Percentiles rank a stretch among this genome's conserved stretches.
phyloP scores from a whole-genome alignment of 202 grass and related monocot genomes.

The Zizania palustris region DNA sequence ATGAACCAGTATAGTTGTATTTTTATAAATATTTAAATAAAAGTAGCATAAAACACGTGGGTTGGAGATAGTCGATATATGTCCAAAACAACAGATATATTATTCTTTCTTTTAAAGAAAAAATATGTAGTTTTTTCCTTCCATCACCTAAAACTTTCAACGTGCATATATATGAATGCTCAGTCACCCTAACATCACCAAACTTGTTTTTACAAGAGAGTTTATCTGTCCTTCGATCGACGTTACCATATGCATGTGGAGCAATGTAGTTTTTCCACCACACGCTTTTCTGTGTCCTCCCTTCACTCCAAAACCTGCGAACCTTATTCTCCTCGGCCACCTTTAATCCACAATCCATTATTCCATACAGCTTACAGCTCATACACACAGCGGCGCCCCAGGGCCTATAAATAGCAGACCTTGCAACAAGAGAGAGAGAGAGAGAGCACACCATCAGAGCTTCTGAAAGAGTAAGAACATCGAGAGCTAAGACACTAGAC shows the following conservation, averaged over 20 bases:
- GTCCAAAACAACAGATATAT: background rate
- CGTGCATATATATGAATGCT: no score
- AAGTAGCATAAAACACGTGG: no score
- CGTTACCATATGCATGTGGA: background rate
- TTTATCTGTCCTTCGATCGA: background rate
- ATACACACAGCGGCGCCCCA: background rate
- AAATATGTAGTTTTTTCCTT: no score
- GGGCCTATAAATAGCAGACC: conserved; percentile 54
- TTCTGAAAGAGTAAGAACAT: conserved; percentile 41
- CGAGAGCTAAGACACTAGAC: conserved; percentile 18
- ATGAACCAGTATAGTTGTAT: no score
- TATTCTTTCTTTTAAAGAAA: no score
- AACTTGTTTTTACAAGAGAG: background rate
- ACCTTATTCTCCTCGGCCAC: conserved; percentile 41
- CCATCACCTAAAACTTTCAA: no score
- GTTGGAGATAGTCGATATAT: no score
- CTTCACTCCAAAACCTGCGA: conserved; percentile 24
- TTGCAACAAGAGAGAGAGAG: conserved; percentile 10
- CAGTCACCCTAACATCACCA: background rate
- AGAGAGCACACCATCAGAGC: conserved; percentile 42
- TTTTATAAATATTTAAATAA: no score
- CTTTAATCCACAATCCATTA: conserved; percentile 17
- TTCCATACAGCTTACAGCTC: conserved; percentile 45
- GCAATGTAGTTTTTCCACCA: background rate
- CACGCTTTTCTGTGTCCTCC: no score